Percentiles rank a stretch among this genome's conserved stretches.
phyloP scores from a whole-genome alignment of 2,329 filamentous ascomycete species.

The Botryosphaeria dothidea region DNA sequence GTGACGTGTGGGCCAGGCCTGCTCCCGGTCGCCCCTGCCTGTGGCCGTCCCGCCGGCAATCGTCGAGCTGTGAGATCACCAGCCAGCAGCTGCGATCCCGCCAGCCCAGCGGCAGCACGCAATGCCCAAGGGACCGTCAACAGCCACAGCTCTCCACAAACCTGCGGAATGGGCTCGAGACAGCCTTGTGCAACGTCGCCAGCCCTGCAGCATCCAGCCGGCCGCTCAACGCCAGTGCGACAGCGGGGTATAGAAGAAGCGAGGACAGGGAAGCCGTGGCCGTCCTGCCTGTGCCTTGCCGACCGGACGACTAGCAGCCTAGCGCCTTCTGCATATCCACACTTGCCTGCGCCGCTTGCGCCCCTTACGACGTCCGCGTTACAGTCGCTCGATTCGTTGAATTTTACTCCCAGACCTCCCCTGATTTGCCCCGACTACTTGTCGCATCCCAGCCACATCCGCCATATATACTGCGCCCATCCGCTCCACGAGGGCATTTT shows the following conservation, averaged over 20 bases:
- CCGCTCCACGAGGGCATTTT: neutral
- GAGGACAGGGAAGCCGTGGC: neutral
- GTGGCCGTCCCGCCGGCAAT: neutral
- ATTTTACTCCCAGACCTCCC: neutral
- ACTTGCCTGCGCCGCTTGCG: constrained; percentile 6
- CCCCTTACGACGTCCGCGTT: constrained; percentile 5
- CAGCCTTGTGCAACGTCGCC: neutral
- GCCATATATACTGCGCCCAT: neutral
- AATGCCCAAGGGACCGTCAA: neutral
- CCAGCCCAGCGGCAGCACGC: neutral
- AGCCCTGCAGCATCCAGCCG: neutral
- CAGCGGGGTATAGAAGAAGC: neutral
- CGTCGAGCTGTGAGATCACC: neutral
- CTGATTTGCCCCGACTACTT: neutral
- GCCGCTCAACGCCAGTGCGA: neutral
- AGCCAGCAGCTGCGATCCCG: neutral
- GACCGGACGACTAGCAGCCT: constrained; percentile 1
- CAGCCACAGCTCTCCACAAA: constrained; percentile 7
- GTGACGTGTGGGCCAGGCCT: neutral
- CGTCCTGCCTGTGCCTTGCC: constrained; percentile 10
- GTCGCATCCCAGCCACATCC: neutral
- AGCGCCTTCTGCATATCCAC: constrained; percentile 13
- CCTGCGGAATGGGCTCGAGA: neutral
- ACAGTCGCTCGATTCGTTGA: neutral
- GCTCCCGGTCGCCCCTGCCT: neutral